phyloP scores from a whole-genome alignment of 495 filamentous ascomycete genomes.

The Penicillium egyptiacum region DNA sequence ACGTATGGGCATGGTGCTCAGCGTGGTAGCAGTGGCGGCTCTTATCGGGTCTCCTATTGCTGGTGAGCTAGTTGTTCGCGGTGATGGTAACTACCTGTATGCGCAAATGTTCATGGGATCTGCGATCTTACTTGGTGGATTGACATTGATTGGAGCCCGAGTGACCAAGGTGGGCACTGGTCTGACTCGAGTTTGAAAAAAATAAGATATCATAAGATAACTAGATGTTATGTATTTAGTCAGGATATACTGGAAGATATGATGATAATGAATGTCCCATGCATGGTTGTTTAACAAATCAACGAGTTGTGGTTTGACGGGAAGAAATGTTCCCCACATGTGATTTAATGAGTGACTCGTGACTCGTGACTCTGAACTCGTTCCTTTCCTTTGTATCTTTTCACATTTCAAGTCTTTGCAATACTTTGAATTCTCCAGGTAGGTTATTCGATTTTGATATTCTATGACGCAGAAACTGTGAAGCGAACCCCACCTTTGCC shows the following conservation, averaged over 20 bases:
- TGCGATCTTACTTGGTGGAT: constrained; percentile 49
- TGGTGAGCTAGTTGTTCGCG: constrained; percentile 56
- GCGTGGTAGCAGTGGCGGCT: constrained; percentile 68
- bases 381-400: background rate
- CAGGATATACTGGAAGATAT: too few species aligned
- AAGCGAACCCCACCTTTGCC: background rate
- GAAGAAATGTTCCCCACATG: too few species aligned
- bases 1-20: constrained; percentile 79
- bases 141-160: constrained; percentile 49
- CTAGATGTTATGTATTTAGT: constrained; percentile 3
- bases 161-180: constrained; percentile 40
- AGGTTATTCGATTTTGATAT: background rate
- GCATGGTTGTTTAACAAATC: too few species aligned
- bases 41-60: constrained; percentile 76
- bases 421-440: background rate
- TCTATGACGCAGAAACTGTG: background rate
- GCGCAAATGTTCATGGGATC: constrained; percentile 57
- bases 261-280: constrained; percentile 4
- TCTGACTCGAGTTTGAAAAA: constrained; percentile 26
- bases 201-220: constrained; percentile 6
- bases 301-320: too few species aligned
- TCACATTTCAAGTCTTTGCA: background rate
- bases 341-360: too few species aligned
- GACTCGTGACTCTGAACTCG: too few species aligned
- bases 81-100: constrained; percentile 53